Evolutionary conservation across 352 stramenopile species (phyloP), one percentile per base, ranked within the genome.

Genomic region (Bremia lactucae): DNA sequence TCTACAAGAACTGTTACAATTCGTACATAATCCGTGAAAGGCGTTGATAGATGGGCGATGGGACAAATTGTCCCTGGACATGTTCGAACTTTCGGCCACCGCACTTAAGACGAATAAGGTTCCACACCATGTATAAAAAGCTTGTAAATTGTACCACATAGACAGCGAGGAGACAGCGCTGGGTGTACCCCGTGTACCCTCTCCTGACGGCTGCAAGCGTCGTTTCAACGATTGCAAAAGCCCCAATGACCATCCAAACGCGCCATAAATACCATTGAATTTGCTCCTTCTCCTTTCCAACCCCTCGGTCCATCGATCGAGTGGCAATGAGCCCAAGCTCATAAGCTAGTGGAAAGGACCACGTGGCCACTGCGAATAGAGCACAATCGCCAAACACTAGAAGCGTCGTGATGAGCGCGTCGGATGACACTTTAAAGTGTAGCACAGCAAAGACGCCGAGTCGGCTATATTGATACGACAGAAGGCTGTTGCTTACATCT

Each of bases 31-130:
- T 83, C 14, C 53, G 47, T 29, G 73, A 76, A 9, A 87, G 64
- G 11, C 73, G 60, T 22, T 75, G 55, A 40, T 87, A 87, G 20
- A 87, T 55, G 1, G 73, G 73, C 2, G 73, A 87, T 13, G 61
- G 59, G 22, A 82, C 60, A 42, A 87, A 80, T 19, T 62, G 49
- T 11, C 72, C 72, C 21, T 83, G 63, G 11, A 83, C 64, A 14
- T 68, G 77, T 34, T 87, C 74, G 23, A 70, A 77, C 42, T 84
- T 68, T 21, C 70, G 57, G n/a, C 69, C 72, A 6, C 43, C 58
- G 3, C 56, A 42, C 31, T 80, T 82, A 14, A 84, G 64, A 18
- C 46, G 24, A 4, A 72, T 11, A 3, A 84, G 31, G 29, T 59
- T 35, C 29, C 41, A 51, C 3, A 68, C 37, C 61, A 82, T 80